Conservation (phyloP, 495 filamentous ascomycete genomes). For the Pseudotulostoma volvatum region DNA sequence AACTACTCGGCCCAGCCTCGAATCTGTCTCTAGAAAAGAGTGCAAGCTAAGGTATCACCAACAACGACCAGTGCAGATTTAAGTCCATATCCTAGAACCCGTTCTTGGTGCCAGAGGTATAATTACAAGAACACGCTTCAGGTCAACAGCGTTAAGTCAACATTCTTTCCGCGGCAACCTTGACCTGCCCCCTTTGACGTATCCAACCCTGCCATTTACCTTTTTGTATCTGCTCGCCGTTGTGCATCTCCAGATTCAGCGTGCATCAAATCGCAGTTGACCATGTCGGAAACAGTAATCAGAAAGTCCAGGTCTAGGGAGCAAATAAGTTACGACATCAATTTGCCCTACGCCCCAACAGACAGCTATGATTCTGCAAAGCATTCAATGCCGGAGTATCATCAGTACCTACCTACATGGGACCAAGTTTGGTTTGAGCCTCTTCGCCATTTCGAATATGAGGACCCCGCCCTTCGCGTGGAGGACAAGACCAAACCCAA, state of each 20-base stretch:
- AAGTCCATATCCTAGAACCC: background rate
- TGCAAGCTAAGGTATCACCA: background rate
- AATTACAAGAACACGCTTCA: background rate
- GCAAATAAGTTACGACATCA: slow-evolving; percentile 40
- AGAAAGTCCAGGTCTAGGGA: slow-evolving; percentile 19
- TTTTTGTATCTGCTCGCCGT: too few species aligned
- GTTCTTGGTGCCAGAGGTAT: background rate
- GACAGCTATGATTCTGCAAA: slow-evolving; percentile 26
- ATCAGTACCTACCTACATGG: slow-evolving; percentile 46
- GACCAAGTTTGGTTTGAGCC: slow-evolving; percentile 45
- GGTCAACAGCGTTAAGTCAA: background rate
- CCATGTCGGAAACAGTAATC: slow-evolving; percentile 15
- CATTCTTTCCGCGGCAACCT: background rate
- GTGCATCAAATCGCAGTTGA: too few species aligned
- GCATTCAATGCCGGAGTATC: too few species aligned
- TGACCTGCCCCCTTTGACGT: background rate
- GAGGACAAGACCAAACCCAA: slow-evolving; percentile 41
- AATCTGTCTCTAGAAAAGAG: background rate
- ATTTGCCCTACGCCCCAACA: slow-evolving; percentile 34
- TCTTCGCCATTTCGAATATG: slow-evolving; percentile 40
- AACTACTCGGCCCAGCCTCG: background rate
- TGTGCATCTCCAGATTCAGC: too few species aligned
- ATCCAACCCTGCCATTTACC: background rate
- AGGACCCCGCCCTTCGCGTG: slow-evolving; percentile 39
- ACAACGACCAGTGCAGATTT: background rate